Conservation (phyloP, 1,139 yeast genomes). For the Pichia cactophila region DNA sequence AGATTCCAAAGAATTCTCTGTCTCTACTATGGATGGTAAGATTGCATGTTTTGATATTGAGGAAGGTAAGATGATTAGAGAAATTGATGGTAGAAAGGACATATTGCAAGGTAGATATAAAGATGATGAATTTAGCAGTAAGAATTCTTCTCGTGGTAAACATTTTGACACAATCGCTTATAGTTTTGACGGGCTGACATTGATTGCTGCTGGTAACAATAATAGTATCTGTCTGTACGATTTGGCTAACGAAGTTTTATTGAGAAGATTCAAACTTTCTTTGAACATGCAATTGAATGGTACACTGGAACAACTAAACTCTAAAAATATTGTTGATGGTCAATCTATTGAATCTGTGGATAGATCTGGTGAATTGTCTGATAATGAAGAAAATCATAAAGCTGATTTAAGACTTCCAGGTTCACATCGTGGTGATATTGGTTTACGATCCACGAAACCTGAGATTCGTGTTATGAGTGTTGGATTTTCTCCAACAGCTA, state of each 20-base stretch:
- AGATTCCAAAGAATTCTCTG: constrained; percentile 85
- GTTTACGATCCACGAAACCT: constrained; percentile 68
- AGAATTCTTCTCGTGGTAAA: constrained; percentile 77
- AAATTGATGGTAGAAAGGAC: constrained; percentile 81
- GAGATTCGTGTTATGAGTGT: constrained; percentile 73
- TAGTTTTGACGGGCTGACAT: constrained; percentile 81
- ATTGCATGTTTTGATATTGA: constrained; percentile 78
- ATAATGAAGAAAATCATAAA: constrained; percentile 61
- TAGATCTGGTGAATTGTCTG: constrained; percentile 78
- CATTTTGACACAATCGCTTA: constrained; percentile 75
- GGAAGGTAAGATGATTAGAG: constrained; percentile 70
- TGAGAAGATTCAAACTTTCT: constrained; percentile 77
- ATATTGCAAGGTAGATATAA: constrained; percentile 80
- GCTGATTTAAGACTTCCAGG: constrained; percentile 79
- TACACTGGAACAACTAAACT: constrained; percentile 70
- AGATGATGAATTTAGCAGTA: constrained; percentile 74
- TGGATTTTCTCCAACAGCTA: constrained; percentile 82
- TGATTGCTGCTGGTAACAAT: constrained; percentile 91
- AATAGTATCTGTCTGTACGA: constrained; percentile 89
- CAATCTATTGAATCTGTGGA: constrained; percentile 83
- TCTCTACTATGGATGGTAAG: constrained; percentile 84
- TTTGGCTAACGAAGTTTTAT: constrained; percentile 74
- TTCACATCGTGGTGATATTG: constrained; percentile 80
- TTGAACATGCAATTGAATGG: constrained; percentile 89
- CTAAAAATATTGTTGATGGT: constrained; percentile 77